These are phyloP conservation scores for Suillus americanus DNA, from an alignment of 768 basidiomycete genomes.

Conservation along the genomic window DNA sequence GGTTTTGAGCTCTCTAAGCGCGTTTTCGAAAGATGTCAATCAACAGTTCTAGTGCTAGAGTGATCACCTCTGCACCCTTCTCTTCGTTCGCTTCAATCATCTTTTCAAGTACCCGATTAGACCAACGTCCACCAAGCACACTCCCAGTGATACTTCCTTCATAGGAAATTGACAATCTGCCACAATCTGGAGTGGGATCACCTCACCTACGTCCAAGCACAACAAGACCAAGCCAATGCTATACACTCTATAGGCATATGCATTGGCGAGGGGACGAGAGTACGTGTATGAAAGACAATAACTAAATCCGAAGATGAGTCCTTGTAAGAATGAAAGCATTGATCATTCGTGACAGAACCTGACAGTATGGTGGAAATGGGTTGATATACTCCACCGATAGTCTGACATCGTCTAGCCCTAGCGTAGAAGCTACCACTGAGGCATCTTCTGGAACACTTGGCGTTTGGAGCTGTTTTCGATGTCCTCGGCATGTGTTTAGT, in stretches of 20 bases:
- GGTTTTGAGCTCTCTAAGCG: slow-evolving; percentile 62
- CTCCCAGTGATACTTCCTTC: slow-evolving; percentile 52
- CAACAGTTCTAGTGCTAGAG: background rate
- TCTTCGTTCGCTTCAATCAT: slow-evolving; percentile 47
- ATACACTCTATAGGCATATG: slow-evolving; percentile 68
- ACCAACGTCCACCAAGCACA: slow-evolving; percentile 59
- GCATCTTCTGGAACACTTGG: slow-evolving; percentile 18
- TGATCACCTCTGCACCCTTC: slow-evolving; percentile 61
- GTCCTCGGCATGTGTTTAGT: slow-evolving; percentile 15
- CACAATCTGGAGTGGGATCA: slow-evolving; percentile 1
- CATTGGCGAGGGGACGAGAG: slow-evolving; percentile 60
- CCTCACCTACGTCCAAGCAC: slow-evolving; percentile 64
- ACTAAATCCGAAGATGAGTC: slow-evolving; percentile 66
- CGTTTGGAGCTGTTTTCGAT: too few relatives aligned
- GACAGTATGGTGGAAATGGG: slow-evolving; percentile 61
- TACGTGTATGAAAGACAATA: slow-evolving; percentile 76
- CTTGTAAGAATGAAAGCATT: slow-evolving; percentile 67
- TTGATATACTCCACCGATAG: slow-evolving; percentile 70
- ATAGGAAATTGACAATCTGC: background rate
- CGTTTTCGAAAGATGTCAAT: slow-evolving; percentile 47
- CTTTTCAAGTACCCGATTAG: slow-evolving; percentile 45
- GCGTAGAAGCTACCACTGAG: slow-evolving; percentile 12
- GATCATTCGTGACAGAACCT: slow-evolving; percentile 58
- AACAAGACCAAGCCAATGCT: slow-evolving; percentile 77
- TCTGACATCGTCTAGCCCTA: slow-evolving; percentile 37